Base-by-base conservation (phyloP, 805 yeast genomes). In the Saccharomycopsis babjevae region DNA sequence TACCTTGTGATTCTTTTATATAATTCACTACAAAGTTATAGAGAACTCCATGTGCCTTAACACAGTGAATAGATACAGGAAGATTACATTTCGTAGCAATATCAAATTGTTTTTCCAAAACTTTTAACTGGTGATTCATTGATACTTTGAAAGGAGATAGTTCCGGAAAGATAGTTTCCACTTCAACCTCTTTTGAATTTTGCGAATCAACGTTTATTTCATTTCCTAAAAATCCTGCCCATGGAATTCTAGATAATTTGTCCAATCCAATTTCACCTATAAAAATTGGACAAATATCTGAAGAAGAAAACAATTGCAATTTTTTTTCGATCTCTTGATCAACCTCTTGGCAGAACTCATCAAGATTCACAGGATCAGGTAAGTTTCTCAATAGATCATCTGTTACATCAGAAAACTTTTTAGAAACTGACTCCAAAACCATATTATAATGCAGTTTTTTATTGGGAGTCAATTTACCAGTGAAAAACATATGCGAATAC, bases 201-300 rank as follows among this genome's bases (percentile, higher is more conserved):
- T 64, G 57, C 1, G 38, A 57, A 16, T 52, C 60, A 32, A 57
- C 34, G 42, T 52, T 61, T 11, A 50, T 61, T 7, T 68, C 62
- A 62, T 75, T 73, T 1, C 85, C 85, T 61, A 74, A 74, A 68
- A 70, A 83, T 1, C 91, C 90, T 61, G 73, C 74, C 60, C 71
- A 67, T 1, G 96, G 96, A 3, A 92, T 70, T 42, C 88, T 72
- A 68, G 89, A 88, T 36, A 82, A 68, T 70, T 85, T 88, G 70
- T 93, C 99, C 1, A 94, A 73, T 0, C 99, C 99, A n/a, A 90
- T 79, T 67, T 93, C 99, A 0, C 99, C 99, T 10, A 93, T 76
- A 13, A 88, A 79, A 22, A 67, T 68, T 15, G 32, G 56, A 10
- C 11, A 28, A 36, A 3, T 1, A 30, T 54, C 20, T 1, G 18